Percentiles rank a stretch among this genome's conserved stretches.
phyloP scores from a whole-genome alignment of 2,329 filamentous ascomycete genomes.

The Aspergillus fischeri region DNA sequence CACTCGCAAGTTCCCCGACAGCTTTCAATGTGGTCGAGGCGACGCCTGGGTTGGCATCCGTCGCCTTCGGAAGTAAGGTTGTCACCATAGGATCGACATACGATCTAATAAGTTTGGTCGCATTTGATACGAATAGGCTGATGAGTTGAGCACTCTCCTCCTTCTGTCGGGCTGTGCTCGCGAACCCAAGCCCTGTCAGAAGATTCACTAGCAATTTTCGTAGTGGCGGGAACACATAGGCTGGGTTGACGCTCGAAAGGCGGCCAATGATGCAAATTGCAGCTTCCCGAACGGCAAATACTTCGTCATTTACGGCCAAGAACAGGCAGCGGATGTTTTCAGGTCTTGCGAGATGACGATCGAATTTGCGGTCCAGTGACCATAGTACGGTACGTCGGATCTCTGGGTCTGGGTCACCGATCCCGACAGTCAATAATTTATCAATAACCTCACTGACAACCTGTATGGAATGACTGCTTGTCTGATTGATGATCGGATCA shows the following conservation, averaged over 20 bases:
- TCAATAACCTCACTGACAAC: constrained; percentile 98
- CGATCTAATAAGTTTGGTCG: constrained; percentile 86
- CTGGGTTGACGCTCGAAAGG: constrained; percentile 84
- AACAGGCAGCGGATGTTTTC: constrained; percentile 96
- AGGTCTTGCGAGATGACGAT: constrained; percentile 92
- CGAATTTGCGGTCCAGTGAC: constrained; percentile 88
- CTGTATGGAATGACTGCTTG: constrained; percentile 92
- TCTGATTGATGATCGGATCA: constrained; percentile 97
- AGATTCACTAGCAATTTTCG: constrained; percentile 95
- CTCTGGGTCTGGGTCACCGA: constrained; percentile 83
- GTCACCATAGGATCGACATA: constrained; percentile 97
- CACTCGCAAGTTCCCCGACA: constrained; percentile 87
- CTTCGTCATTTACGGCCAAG: constrained; percentile 90
- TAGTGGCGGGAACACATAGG: constrained; percentile 93
- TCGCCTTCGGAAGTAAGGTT: constrained; percentile 88
- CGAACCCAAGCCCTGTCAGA: constrained; percentile 92
- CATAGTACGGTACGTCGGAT: constrained; percentile 85
- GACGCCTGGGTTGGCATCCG: constrained; percentile 78
- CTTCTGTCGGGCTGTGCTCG: constrained; percentile 88
- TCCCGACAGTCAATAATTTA: constrained; percentile 88
- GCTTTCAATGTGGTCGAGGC: constrained; percentile 93
- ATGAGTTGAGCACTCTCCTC: constrained; percentile 94
- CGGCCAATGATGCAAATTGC: constrained; percentile 95
- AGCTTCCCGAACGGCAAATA: constrained; percentile 87
- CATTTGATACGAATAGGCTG: constrained; percentile 87